Evolutionary conservation across 2,329 filamentous ascomycete species (phyloP).

Genomic region (Sporothrix globosa): DNA sequence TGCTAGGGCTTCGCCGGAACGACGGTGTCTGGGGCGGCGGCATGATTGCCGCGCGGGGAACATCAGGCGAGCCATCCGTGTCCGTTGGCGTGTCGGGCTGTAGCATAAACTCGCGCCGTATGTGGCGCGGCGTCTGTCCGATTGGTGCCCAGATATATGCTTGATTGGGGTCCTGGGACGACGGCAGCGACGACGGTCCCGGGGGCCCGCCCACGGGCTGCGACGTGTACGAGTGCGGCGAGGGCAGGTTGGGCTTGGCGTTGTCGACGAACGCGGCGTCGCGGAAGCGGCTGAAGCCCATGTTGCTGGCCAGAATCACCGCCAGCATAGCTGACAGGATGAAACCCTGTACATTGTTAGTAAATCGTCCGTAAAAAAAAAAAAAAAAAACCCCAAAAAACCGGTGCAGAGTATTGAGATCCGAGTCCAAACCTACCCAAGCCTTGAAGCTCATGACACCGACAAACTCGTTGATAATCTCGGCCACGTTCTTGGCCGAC

Average conservation of each 20-base stretch:
- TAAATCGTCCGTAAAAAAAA: neutral
- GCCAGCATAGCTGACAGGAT: slow-evolving; percentile 55
- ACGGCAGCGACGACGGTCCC: slow-evolving; percentile 38
- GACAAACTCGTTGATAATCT: slow-evolving; percentile 92
- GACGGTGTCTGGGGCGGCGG: slow-evolving; percentile 53
- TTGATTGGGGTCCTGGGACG: slow-evolving; percentile 43
- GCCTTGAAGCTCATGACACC: slow-evolving; percentile 86
- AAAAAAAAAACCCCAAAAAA: neutral
- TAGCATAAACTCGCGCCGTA: slow-evolving; percentile 48
- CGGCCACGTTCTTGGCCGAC: slow-evolving; percentile 83
- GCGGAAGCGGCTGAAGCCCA: slow-evolving; percentile 49
- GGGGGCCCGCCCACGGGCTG: slow-evolving; percentile 35
- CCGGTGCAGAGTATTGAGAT: too few species aligned
- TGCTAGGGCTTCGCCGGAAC: slow-evolving; percentile 53
- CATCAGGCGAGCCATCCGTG: slow-evolving; percentile 54
- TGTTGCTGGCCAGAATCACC: slow-evolving; percentile 56
- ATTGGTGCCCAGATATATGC: slow-evolving; percentile 57
- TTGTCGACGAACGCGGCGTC: slow-evolving; percentile 39
- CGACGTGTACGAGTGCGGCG: slow-evolving; percentile 38
- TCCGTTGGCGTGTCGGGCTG: slow-evolving; percentile 55
- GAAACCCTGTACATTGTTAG: slow-evolving; percentile 50
- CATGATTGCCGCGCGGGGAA: slow-evolving; percentile 48
- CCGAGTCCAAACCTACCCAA: slow-evolving; percentile 50
- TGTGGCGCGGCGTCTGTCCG: slow-evolving; percentile 52
- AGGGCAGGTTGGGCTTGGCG: slow-evolving; percentile 30